Base-by-base conservation (phyloP, 2,329 filamentous ascomycete species). In the Metarhizium guizhouense region DNA sequence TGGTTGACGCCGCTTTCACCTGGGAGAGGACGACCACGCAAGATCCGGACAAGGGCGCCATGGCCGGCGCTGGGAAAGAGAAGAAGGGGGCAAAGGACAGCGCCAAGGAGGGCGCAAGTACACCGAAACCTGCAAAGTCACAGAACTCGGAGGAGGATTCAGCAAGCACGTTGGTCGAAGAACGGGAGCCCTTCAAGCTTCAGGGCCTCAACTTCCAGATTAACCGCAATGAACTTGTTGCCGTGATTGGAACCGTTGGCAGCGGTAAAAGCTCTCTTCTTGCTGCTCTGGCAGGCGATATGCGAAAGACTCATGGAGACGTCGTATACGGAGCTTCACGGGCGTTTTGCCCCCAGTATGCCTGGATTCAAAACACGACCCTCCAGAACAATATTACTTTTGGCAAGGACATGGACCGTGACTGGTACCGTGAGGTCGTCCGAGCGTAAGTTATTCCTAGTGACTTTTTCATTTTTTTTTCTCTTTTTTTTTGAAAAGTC, bases 301-400 rank as follows among this genome's bases (percentile, higher is more conserved):
- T 97, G 93, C 84, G 91, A 48, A 87, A 86, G 68, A 95, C 88
- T 0, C 74, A 73, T 3, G 91, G 91, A 11, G 79, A 86, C 42
- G 80, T 95, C 6, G 80, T 83, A 0, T 80, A 94, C 62, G 89
- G 92, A 45, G 90, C 90, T 0, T 86, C 84, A 3, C 80, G 92
- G 59, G 90, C 93, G 0, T 96, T 96, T 64, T 97, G 94, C 61
- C 93, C 93, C 0, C 93, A 99, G 67, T 96, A 96, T 66, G 90
- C 94, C 0, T 99, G 94, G 94, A 96, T 99, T 51, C 93, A 97
- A 67, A 97, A 97, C 65, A 80, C 90, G 0, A 89, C 87, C 0
- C 81, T 97, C 3, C 85, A 84, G 59, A 84, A 96, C 38, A 99
- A 99, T 65, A 95, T 99, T 57, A 72, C 90, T 0, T 97, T 97